Evolutionary conservation across 75 land plant genomes (phyloP).

Genomic region (Picea glauca): DNA sequence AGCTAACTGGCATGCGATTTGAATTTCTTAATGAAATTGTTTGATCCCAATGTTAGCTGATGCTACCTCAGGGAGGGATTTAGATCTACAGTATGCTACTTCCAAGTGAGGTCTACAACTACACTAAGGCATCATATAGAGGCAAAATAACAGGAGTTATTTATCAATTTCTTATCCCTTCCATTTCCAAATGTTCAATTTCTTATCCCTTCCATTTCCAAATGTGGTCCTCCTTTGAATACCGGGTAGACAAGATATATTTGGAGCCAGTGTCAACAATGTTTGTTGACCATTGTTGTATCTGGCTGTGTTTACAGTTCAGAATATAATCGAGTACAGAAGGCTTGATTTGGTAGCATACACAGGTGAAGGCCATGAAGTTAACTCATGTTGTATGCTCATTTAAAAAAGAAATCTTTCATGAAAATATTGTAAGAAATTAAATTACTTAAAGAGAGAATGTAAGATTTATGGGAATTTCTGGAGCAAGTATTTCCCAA

Average conservation of each 20-base stretch:
- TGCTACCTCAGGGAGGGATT: not conserved
- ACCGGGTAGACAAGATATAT: not conserved
- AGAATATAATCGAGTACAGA: not conserved
- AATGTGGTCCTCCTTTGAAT: conserved; percentile 1
- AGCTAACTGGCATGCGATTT: conserved; percentile 20
- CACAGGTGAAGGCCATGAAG: conserved; percentile 3
- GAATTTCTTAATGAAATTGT: not conserved
- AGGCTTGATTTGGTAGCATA: conserved; percentile 6
- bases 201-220: not conserved
- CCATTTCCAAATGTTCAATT: conserved; percentile 1
- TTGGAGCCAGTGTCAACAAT: not conserved
- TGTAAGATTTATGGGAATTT: conserved; percentile 1
- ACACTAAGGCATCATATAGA: not conserved
- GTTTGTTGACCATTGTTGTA: not conserved
- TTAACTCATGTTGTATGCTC: conserved; percentile 2
- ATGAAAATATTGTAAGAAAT: conserved; percentile 6
- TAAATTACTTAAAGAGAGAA: not conserved
- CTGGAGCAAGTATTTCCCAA: not conserved
- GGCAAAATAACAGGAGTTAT: not conserved
- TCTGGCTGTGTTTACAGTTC: conserved; percentile 1
- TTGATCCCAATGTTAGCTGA: not conserved
- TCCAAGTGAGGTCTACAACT: not conserved
- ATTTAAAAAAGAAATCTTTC: not conserved
- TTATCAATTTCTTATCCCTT: not conserved
- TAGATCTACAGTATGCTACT: not conserved